Percentiles rank a stretch among this genome's conserved stretches.
phyloP scores from a whole-genome alignment of 2,329 filamentous ascomycete species.

The Chaetomium olivaceum region DNA sequence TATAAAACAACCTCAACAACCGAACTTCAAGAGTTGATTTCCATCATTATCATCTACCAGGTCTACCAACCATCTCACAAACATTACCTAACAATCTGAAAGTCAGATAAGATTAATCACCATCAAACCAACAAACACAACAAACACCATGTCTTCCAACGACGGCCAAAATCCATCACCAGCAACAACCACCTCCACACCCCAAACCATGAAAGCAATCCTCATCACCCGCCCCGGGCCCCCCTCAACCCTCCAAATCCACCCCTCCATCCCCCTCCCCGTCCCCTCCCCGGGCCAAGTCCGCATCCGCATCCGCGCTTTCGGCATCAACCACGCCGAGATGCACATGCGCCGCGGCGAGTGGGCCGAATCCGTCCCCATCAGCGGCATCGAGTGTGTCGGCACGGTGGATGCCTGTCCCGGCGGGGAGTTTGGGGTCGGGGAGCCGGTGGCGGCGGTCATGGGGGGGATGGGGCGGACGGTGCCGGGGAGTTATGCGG shows the following conservation, averaged over 20 bases:
- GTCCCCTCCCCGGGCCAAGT: constrained; percentile 35
- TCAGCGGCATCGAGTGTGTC: constrained; percentile 46
- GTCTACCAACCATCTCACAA: neutral
- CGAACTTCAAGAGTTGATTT: neutral
- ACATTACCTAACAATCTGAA: neutral
- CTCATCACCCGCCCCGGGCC: constrained; percentile 39
- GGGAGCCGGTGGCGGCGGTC: constrained; percentile 40
- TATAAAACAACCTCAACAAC: neutral
- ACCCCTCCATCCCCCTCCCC: neutral
- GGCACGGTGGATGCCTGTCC: constrained; percentile 43
- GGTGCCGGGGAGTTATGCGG: constrained; percentile 42
- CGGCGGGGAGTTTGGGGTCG: constrained; percentile 37
- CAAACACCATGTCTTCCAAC: neutral
- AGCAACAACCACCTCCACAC: neutral
- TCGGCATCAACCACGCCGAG: constrained; percentile 48
- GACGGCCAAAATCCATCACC: neutral
- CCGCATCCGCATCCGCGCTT: constrained; percentile 42
- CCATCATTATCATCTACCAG: neutral
- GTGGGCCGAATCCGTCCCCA: constrained; percentile 43
- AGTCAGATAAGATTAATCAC: neutral
- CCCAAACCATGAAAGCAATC: constrained; percentile 39
- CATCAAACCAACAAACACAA: too few relatives aligned
- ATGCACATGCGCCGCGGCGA: constrained; percentile 49
- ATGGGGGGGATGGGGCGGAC: constrained; percentile 48
- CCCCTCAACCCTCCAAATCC: constrained; percentile 38